Base-by-base conservation (phyloP, 768 basidiomycete species). In the Stropharia rugosoannulata region DNA sequence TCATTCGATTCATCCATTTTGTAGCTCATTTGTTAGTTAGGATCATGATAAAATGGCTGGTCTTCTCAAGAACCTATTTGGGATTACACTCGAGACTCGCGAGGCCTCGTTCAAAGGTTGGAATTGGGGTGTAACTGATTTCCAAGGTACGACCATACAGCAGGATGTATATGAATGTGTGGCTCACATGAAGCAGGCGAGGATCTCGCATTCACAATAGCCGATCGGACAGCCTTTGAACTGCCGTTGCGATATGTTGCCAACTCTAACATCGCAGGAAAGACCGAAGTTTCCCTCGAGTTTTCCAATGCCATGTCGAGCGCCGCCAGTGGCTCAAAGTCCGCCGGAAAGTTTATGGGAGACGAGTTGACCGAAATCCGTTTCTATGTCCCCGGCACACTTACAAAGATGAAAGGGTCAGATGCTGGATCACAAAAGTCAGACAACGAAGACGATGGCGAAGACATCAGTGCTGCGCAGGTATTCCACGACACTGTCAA, bases 261-360 rank as follows among this genome's bases (percentile, higher is more conserved):
- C 62, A 99, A 99, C 71, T 97, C 97, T 44, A 98, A 98, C 73
- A 98, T 98, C 63, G 93, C 94, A 11, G 94, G 93, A 18, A 92
- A 93, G 58, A 95, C 93, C 9, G 97, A 99, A 69, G 97, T 99
- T n/a, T 94, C 97, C 0, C 84, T 99, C n/a, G 97, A 99, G 68
- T 97, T 98, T 67, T 76, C 83, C 27, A 73, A 77, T 49, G 74
- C 80, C 18, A 75, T 81, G 0, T 63, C 73, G 2, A 66, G 70
- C 2, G 69, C 50, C 11, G 38, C 54, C 11, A 44, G 54, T 5
- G 59, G 57, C 3, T 55, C 73, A 16, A 83, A 79, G 65, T 58
- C 58, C 13, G 44, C 70, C 15, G 48, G 67, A 6, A 80, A 78
- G 59, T 67, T 63, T 10, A 68, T 75, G 51, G 82, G 81, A 48